A percentile compares a stretch with the other conserved stretches of the same genome.
phyloP scores from a whole-genome alignment of 768 basidiomycete species.

The Tremella yokohamensis region DNA sequence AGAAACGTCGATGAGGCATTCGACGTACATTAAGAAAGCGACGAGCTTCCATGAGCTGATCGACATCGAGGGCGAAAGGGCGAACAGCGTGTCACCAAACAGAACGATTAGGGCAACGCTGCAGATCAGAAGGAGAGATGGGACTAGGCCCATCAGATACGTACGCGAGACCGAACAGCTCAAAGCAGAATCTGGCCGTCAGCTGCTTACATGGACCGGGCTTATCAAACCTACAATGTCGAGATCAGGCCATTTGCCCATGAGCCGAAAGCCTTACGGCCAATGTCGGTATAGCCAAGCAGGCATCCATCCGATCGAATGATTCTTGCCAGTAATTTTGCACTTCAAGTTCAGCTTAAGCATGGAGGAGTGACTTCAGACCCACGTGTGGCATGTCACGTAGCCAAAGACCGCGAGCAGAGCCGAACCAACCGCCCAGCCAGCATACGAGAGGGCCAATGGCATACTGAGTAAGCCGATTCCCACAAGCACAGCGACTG shows the following conservation, averaged over 20 bases:
- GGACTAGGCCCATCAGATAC: too few relatives aligned
- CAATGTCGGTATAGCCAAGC: slow-evolving; percentile 84
- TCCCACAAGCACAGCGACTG: slow-evolving; percentile 77
- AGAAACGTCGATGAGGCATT: not conserved
- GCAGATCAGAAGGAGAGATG: slow-evolving; percentile 9
- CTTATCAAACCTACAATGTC: slow-evolving; percentile 32
- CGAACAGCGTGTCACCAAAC: slow-evolving; percentile 79
- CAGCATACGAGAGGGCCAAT: slow-evolving; percentile 84
- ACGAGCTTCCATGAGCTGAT: slow-evolving; percentile 70
- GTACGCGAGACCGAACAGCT: slow-evolving; percentile 71
- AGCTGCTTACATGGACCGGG: not conserved
- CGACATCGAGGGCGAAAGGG: slow-evolving; percentile 66
- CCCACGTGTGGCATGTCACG: slow-evolving; percentile 84
- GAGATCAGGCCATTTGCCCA: slow-evolving; percentile 57
- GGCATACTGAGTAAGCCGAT: slow-evolving; percentile 87
- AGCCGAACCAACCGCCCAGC: slow-evolving; percentile 74
- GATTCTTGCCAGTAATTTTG: slow-evolving; percentile 76
- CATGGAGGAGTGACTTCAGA: too few relatives aligned
- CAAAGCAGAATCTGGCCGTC: slow-evolving; percentile 68
- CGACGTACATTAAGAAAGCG: slow-evolving; percentile 64
- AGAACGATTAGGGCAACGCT: slow-evolving; percentile 78
- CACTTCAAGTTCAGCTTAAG: slow-evolving; percentile 57
- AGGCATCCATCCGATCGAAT: slow-evolving; percentile 67
- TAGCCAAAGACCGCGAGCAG: slow-evolving; percentile 73
- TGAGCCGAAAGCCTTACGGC: slow-evolving; percentile 79